Evolutionary conservation across 768 basidiomycete genomes (phyloP), one percentile per base, ranked within the genome.

Genomic region (Gloeopeniophorella convolvens): DNA sequence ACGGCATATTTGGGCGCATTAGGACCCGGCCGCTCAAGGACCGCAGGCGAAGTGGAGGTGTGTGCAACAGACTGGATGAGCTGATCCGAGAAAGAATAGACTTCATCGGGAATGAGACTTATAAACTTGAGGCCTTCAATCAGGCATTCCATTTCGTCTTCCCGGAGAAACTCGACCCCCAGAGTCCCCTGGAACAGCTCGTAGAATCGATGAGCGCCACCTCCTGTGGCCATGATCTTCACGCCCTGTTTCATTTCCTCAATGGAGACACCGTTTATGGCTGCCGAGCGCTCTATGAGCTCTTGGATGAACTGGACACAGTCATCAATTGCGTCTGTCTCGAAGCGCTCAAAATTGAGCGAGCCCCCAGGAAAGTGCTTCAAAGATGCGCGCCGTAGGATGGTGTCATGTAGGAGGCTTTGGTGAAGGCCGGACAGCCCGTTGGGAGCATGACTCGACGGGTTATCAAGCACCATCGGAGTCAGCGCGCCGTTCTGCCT

Each of bases 111-210:
- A 53, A 99, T 94, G 65, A 88, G 83, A 30, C 87, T 86, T 66
- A 98, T 86, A 70, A 99, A 99, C 68, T 90, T 88, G 64, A 99
- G 75, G 24, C 96, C 96, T 60, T 91, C 85, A 58, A 97, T 98
- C 63, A 98, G 69, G 62, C 96, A 97, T 70, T 91, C 95, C 96
- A 99, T 98, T 76, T 99, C 96, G 65, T 98, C 96, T 68, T 98
- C 95, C 49, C 85, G 69, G 54, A 74, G 72, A 35, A 97, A 91
- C 62, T 94, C 91, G 43, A 98, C 89, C 23, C 75, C 80, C 12
- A 97, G 71, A 56, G 79, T 79, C 18, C 72, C 71, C 43, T 73
- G 73, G 66, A 99, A 85, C 44, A 88, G 70, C 60, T 89, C 85
- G 66, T 94, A 84, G 70, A 94, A 98, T 63, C 80, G 83, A 75